phyloP scores from a whole-genome alignment of 345 rosid species.

The Noccaea caerulescens region DNA sequence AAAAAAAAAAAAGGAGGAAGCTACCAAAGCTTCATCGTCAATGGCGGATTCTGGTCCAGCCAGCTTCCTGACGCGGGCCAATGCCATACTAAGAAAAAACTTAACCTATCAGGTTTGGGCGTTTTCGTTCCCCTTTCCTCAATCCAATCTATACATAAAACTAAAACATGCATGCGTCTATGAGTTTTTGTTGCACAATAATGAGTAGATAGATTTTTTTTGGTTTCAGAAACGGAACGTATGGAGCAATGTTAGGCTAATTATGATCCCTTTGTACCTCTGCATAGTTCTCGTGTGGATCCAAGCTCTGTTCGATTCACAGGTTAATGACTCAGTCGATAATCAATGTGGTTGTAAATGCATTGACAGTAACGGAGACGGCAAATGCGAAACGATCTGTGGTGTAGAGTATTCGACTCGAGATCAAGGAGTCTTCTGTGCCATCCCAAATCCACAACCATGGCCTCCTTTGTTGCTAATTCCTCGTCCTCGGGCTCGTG shows the following conservation, averaged over 20 bases:
- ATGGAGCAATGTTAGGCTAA: slow-evolving; percentile 67
- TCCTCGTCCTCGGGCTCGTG: slow-evolving; percentile 65
- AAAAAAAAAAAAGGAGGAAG: too few relatives aligned
- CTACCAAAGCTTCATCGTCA: slow-evolving; percentile 26
- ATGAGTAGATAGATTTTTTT: neutral
- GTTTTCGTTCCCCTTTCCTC: neutral
- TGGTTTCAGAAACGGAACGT: slow-evolving; percentile 64
- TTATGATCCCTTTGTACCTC: slow-evolving; percentile 69
- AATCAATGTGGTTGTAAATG: slow-evolving; percentile 67
- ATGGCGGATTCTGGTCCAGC: slow-evolving; percentile 58
- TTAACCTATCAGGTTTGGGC: slow-evolving; percentile 71
- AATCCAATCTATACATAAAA: slow-evolving; percentile 1
- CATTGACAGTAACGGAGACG: slow-evolving; percentile 50
- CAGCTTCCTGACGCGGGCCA: slow-evolving; percentile 71
- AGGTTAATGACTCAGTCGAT: slow-evolving; percentile 33
- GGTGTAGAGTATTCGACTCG: slow-evolving; percentile 60
- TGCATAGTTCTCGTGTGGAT: slow-evolving; percentile 59
- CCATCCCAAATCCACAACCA: slow-evolving; percentile 58
- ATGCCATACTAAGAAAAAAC: slow-evolving; percentile 85
- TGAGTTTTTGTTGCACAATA: neutral
- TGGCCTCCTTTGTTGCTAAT: slow-evolving; percentile 88
- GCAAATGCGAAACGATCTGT: slow-evolving; percentile 58
- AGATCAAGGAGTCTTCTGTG: slow-evolving; percentile 59
- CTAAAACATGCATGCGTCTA: neutral
- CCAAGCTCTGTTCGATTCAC: slow-evolving; percentile 54